Percentiles rank a stretch among this genome's conserved stretches.
Conservation (phyloP, 2,329 filamentous ascomycete species). For the Cryphonectria parasitica region DNA sequence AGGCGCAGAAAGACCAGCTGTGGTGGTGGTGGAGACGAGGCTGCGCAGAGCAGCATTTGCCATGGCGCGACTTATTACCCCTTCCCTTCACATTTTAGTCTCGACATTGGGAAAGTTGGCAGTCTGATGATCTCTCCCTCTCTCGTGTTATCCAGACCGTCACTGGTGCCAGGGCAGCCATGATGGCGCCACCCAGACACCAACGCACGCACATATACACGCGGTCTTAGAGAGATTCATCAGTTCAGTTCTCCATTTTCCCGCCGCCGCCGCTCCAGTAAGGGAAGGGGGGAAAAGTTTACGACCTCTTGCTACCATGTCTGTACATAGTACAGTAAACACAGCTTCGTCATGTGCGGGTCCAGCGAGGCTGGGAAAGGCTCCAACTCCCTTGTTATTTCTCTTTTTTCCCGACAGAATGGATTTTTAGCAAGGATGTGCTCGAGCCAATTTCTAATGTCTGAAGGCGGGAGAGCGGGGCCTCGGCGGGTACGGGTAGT, state of each 20-base stretch:
- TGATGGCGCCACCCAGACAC: not conserved
- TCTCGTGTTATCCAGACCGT: not conserved
- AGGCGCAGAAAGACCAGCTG: not conserved
- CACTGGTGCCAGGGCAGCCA: slow-evolving; percentile 1
- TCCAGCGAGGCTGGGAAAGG: slow-evolving; percentile 22
- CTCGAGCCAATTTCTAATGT: slow-evolving; percentile 23
- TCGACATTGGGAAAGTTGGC: not conserved
- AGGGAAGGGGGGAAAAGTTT: not conserved
- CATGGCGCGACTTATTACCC: not conserved
- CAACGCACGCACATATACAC: not conserved
- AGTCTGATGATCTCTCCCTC: not conserved
- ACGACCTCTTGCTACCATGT: not conserved
- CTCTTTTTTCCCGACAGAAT: slow-evolving; percentile 7
- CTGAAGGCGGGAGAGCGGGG: slow-evolving; percentile 11
- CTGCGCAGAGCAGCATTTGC: not conserved
- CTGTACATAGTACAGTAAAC: too few species aligned
- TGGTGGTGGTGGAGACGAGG: slow-evolving; percentile 2
- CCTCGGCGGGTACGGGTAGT: slow-evolving; percentile 8
- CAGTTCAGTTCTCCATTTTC: too few species aligned
- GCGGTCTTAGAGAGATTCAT: too few species aligned
- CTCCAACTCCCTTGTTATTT: slow-evolving; percentile 8
- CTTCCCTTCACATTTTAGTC: not conserved
- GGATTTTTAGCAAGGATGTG: slow-evolving; percentile 26
- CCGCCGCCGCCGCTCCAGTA: not conserved
- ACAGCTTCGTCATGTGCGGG: slow-evolving; percentile 7